Evolutionary conservation across 2,329 filamentous ascomycete species (phyloP), one percentile per base, ranked within the genome.

Genomic region (Fusarium acutatum): DNA sequence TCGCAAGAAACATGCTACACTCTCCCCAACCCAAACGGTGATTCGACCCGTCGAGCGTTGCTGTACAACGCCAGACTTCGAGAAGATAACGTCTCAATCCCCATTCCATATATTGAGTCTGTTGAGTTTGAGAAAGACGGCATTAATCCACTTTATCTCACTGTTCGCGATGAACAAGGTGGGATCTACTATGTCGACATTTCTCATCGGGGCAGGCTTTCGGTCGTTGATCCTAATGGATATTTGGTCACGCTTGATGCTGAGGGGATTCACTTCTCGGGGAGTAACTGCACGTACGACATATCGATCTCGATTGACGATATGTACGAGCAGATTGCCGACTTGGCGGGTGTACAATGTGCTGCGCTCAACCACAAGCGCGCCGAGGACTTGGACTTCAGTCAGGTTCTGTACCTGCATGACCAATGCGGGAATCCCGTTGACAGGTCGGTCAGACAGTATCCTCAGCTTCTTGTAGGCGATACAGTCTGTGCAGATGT

Each of bases 31-130:
- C 70, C 76, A 26, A 60, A 72, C n/a, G 70, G 68, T 35, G 77
- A 76, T 9, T 57, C 74, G 15, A 59, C 75, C 18, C 61, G 77
- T 28, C 70, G 81, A 41, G 76, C 80, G 0, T 60, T 79, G 9
- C 54, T 84, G n/a, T 79, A 80, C 49, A 83, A 81, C 47, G 72
- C 75, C 20, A 78, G 77, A 11, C 64, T 79, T 12, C 78, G 69
- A 15, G 79, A 80, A 52, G 66, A 69, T 5, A 81, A 82, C 35
- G 66, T 75, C 22, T 76, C 79, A 1, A 79, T 83, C 11, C 81
- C 81, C 2, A 76, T 79, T 28, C 81, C 82, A 0, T 84, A 82
- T 50, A 79, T 84, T 7, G 81, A 84, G 54, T 80, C 82, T 0
- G 76, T 84, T 28, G 78, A 79, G 46, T 80, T 83, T 52, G 77